A percentile compares a stretch with the other conserved stretches of the same genome.
Evolutionary conservation across 2,329 filamentous ascomycete species (phyloP).

Genomic region (Gaeumannomyces tritici): DNA sequence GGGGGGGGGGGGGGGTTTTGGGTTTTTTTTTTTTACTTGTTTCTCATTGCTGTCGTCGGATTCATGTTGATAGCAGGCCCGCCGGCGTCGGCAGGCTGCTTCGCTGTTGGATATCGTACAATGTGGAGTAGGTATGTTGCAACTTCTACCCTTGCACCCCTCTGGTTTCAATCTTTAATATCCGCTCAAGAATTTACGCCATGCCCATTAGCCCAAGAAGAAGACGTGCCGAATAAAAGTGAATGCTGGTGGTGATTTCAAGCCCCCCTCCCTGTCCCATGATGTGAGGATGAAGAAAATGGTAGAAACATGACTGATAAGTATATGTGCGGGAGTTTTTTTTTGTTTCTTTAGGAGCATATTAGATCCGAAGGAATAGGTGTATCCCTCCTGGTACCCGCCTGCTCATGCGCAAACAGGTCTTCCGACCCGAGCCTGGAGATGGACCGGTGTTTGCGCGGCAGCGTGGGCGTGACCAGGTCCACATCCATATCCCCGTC

Average conservation of each 20-base stretch:
- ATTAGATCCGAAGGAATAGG: constrained; percentile 12
- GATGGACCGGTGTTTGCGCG: not conserved
- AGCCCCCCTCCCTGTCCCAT: not conserved
- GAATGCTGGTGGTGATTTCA: not conserved
- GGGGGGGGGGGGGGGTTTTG: too few species aligned
- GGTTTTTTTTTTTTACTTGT: not conserved
- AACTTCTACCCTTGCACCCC: not conserved
- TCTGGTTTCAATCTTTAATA: not conserved
- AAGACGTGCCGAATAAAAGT: not conserved
- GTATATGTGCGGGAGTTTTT: too few species aligned
- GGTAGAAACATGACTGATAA: not conserved
- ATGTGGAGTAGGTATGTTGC: not conserved
- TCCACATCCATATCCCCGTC: constrained; percentile 13
- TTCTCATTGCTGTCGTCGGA: not conserved
- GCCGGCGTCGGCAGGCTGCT: not conserved
- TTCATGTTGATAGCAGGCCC: not conserved
- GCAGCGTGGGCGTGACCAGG: constrained; percentile 5
- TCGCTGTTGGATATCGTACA: not conserved
- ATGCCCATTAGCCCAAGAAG: not conserved
- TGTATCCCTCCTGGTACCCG: constrained; percentile 21
- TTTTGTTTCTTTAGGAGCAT: too few species aligned
- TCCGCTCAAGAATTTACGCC: not conserved
- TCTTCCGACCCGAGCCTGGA: constrained; percentile 13
- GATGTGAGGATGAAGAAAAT: not conserved
- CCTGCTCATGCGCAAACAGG: constrained; percentile 12